Evolutionary conservation across 106 monocot genomes (phyloP).

Genomic region (Allium sativum): DNA sequence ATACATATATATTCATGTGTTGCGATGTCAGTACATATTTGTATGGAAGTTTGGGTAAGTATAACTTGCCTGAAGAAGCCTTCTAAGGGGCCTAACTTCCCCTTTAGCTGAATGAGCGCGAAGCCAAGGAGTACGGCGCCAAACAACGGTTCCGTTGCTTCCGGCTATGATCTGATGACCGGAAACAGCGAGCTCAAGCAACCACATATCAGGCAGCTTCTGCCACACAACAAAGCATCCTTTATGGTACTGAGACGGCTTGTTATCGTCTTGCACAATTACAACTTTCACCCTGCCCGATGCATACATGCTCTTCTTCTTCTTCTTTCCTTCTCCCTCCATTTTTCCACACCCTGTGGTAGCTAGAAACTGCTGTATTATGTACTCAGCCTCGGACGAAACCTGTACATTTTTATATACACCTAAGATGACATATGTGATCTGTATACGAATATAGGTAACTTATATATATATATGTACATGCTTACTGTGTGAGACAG

Average conservation of each 20-base stretch:
- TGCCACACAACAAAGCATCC: slow-evolving; percentile 85
- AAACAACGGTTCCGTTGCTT: slow-evolving; percentile 53
- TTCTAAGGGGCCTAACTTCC: slow-evolving; percentile 57
- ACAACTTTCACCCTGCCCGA: slow-evolving; percentile 46
- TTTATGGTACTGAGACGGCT: slow-evolving; percentile 9
- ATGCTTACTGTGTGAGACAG: not conserved
- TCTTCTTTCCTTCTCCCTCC: slow-evolving; percentile 15
- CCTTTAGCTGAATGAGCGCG: slow-evolving; percentile 65
- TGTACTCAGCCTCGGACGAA: slow-evolving; percentile 65
- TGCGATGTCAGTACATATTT: too few species aligned
- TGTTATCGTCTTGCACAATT: slow-evolving; percentile 12
- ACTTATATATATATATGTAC: not conserved
- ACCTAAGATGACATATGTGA: not conserved
- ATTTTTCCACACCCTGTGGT: slow-evolving; percentile 46
- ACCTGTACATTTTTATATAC: slow-evolving; percentile 25
- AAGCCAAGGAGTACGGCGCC: slow-evolving; percentile 87
- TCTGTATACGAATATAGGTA: too few species aligned
- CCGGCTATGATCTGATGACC: slow-evolving; percentile 62
- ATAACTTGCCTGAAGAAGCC: slow-evolving; percentile 65
- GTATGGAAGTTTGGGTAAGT: too few species aligned
- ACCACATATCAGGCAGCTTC: slow-evolving; percentile 68
- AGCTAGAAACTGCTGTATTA: slow-evolving; percentile 62
- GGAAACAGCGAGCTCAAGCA: slow-evolving; percentile 43
- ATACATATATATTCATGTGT: too few species aligned
- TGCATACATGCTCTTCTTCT: slow-evolving; percentile 53